Conservation (phyloP, 148 eudicot species). For the Selenicereus undatus region DNA sequence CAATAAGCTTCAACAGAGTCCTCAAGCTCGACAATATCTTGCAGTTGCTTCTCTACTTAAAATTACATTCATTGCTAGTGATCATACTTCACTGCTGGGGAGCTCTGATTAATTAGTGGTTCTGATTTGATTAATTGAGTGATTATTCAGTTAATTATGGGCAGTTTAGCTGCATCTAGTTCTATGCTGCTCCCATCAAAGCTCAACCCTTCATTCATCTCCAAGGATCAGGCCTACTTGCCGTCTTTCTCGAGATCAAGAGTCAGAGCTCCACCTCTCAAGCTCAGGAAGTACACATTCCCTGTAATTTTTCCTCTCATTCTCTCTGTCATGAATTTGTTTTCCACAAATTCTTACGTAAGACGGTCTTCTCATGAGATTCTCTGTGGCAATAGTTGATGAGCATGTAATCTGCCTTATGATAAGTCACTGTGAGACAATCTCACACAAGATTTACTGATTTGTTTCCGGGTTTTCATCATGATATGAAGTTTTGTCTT, state of each 20-base stretch:
- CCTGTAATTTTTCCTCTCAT: slow-evolving; percentile 41
- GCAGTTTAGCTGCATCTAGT: slow-evolving; percentile 41
- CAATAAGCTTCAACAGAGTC: neutral
- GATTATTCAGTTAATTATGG: slow-evolving; percentile 35
- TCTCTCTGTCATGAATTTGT: neutral
- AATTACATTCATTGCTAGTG: neutral
- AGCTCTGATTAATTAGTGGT: neutral
- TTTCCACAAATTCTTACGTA: no score
- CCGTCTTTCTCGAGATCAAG: slow-evolving; percentile 28
- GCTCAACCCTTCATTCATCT: slow-evolving; percentile 31
- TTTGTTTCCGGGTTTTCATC: slow-evolving; percentile 6
- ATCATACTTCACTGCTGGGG: neutral
- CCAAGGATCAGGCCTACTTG: slow-evolving; percentile 20
- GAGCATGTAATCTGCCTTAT: no score
- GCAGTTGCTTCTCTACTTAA: no score
- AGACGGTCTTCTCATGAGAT: no score
- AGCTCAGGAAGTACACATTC: slow-evolving; percentile 33
- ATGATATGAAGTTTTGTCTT: no score
- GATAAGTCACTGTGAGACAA: no score
- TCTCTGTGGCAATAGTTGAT: no score
- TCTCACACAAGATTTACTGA: no score
- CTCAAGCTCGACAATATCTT: no score
- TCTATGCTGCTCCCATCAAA: slow-evolving; percentile 51
- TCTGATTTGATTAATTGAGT: no score
- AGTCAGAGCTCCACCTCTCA: slow-evolving; percentile 12